Conservation (phyloP, 495 filamentous ascomycete genomes). For the Chaetomium tenue region DNA sequence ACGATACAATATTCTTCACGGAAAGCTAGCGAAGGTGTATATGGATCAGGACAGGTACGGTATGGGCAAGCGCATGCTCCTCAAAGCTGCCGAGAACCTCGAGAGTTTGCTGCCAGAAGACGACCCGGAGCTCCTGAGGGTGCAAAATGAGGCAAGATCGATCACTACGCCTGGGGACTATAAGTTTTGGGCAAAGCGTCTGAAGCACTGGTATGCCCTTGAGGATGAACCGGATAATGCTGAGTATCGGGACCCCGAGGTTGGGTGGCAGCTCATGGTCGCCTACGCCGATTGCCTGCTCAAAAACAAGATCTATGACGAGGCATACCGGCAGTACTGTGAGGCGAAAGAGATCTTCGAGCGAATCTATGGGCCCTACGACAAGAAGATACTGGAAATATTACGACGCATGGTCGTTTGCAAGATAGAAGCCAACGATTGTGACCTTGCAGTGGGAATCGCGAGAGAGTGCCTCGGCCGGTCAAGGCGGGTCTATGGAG, state of each 20-base stretch:
- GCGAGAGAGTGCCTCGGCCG: neutral
- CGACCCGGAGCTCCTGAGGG: neutral
- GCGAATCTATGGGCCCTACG: neutral
- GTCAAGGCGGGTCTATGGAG: neutral
- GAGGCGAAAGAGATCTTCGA: no score
- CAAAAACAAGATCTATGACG: no score
- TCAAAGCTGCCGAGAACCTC: neutral
- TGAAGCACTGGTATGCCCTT: neutral
- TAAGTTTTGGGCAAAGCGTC: neutral
- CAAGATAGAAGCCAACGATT: neutral
- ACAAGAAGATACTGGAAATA: constrained; percentile 1
- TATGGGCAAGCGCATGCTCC: neutral
- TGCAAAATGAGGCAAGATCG: neutral
- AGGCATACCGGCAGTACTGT: no score
- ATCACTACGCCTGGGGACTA: neutral
- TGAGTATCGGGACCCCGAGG: neutral
- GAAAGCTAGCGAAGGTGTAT: constrained; percentile 5
- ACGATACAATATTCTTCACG: neutral
- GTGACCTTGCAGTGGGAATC: neutral
- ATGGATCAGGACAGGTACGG: constrained; percentile 9
- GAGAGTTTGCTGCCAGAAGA: neutral
- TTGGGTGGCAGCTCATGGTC: neutral
- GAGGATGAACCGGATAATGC: no score
- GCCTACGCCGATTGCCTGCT: neutral
- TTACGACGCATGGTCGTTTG: constrained; percentile 8